A percentile compares a stretch with the other conserved stretches of the same genome.
phyloP scores from a whole-genome alignment of 2,329 filamentous ascomycete species.

The Beauveria medogensis region DNA sequence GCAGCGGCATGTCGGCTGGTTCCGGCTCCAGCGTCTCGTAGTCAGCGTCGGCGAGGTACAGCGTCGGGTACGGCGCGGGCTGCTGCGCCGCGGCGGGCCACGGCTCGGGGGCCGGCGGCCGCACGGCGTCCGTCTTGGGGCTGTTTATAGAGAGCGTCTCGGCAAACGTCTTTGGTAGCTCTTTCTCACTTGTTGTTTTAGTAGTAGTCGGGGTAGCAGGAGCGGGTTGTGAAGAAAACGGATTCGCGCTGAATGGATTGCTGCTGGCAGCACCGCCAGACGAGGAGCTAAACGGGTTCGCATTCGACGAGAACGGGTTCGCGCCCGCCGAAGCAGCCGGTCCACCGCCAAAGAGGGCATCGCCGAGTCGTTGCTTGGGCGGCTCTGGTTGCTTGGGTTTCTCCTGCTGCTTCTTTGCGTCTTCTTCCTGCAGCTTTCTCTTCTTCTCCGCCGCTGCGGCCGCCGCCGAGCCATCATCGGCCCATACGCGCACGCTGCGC shows the following conservation, averaged over 20 bases:
- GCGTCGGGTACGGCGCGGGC: constrained; percentile 64
- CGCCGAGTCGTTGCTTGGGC: constrained; percentile 46
- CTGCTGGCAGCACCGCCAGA: constrained; percentile 10
- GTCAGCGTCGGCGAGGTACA: constrained; percentile 79
- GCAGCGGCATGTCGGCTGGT: constrained; percentile 42
- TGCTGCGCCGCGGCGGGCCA: constrained; percentile 65
- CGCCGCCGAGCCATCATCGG: constrained; percentile 25
- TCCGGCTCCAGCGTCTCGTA: constrained; percentile 73
- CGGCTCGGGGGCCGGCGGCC: constrained; percentile 47
- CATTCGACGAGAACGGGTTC: constrained; percentile 54
- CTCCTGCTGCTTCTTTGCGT: constrained; percentile 18
- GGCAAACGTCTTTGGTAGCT: constrained; percentile 57
- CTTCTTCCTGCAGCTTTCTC: constrained; percentile 24
- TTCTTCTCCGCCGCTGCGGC: constrained; percentile 23
- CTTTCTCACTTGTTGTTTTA: constrained; percentile 5
- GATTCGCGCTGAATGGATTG: constrained; percentile 26
- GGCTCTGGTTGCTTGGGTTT: constrained; percentile 24
- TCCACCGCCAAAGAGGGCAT: constrained; percentile 61
- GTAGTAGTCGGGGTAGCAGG: constrained; percentile 19
- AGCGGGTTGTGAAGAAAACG: constrained; percentile 17
- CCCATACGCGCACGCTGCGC: constrained; percentile 55
- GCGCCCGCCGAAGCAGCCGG: constrained; percentile 28
- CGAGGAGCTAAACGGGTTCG: constrained; percentile 38
- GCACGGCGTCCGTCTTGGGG: constrained; percentile 21
- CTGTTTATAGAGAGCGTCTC: constrained; percentile 69